Percentiles rank a stretch among this genome's conserved stretches.
Conservation (phyloP, 108 stramenopile species). For the Phaeodactylum tricornutum region DNA sequence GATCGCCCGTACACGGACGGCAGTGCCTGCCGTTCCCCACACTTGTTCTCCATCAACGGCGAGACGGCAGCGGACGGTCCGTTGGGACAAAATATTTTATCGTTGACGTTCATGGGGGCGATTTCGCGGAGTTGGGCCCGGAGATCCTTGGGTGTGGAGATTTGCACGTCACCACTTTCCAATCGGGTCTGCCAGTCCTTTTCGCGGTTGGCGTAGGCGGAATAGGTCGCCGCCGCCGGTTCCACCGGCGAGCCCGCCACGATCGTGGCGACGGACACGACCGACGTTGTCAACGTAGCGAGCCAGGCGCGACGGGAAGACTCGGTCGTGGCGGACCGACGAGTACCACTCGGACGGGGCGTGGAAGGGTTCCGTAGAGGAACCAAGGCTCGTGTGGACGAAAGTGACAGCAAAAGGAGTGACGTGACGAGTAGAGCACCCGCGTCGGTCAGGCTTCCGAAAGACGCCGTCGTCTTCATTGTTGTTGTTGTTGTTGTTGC, state of each 20-base stretch:
- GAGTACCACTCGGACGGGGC: no score
- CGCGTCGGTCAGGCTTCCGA: no score
- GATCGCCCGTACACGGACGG: slow-evolving; percentile 68
- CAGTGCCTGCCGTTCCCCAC: slow-evolving; percentile 56
- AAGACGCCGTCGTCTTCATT: no score
- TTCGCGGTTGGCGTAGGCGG: slow-evolving; percentile 58
- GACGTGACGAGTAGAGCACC: no score
- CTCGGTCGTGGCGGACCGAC: no score
- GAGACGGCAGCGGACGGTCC: slow-evolving; percentile 58
- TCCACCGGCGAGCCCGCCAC: not conserved
- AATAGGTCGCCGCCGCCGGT: slow-evolving; percentile 19
- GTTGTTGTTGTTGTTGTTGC: no score
- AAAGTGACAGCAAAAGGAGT: no score
- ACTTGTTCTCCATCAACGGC: slow-evolving; percentile 84
- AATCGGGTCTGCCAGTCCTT: slow-evolving; percentile 69
- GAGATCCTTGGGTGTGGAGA: slow-evolving; percentile 41
- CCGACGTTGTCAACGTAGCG: no score
- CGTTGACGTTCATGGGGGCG: slow-evolving; percentile 62
- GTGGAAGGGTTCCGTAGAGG: no score
- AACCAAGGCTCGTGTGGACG: no score
- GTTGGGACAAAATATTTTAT: slow-evolving; percentile 78
- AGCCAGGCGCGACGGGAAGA: no score
- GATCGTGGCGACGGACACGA: not conserved
- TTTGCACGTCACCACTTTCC: slow-evolving; percentile 53
- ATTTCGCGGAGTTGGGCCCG: slow-evolving; percentile 62